phyloP scores from a whole-genome alignment of 805 yeast species.

The Metschnikowia koreensis region DNA sequence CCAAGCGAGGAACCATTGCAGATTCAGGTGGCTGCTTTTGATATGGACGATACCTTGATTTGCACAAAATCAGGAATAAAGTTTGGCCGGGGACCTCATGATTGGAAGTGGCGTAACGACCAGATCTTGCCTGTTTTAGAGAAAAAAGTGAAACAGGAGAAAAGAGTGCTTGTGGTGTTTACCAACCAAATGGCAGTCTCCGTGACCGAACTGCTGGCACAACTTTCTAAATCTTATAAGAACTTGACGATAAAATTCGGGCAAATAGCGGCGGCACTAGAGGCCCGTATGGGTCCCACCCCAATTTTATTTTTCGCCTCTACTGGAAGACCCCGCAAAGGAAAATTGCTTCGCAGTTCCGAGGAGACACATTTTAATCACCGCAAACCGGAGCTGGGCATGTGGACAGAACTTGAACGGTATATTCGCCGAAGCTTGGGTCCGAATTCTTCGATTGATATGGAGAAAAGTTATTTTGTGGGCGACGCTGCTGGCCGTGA shows the following conservation, averaged over 20 bases:
- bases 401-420: constrained; percentile 58
- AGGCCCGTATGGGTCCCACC: constrained; percentile 21
- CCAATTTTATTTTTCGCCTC: constrained; percentile 58
- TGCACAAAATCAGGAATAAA: constrained; percentile 59
- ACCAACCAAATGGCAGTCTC: constrained; percentile 82
- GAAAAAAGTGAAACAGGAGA: constrained; percentile 22
- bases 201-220: constrained; percentile 23
- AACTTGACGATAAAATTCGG: constrained; percentile 45
- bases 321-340: constrained; percentile 48
- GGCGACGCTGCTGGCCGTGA: constrained; percentile 96
- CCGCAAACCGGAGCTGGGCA: constrained; percentile 78
- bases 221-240: constrained; percentile 31
- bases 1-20: neutral
- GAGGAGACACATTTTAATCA: constrained; percentile 35
- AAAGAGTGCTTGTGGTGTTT: constrained; percentile 60
- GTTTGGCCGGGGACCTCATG: constrained; percentile 58
- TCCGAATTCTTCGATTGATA: constrained; percentile 33
- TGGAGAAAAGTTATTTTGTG: constrained; percentile 57
- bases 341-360: constrained; percentile 20
- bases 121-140: constrained; percentile 20
- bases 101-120: constrained; percentile 63
- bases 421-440: constrained; percentile 32
- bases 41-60: constrained; percentile 79
- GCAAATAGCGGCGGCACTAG: constrained; percentile 31
- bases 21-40: constrained; percentile 63